Evolutionary conservation across 2,329 filamentous ascomycete species (phyloP).

Genomic region (Ciborinia camelliae): DNA sequence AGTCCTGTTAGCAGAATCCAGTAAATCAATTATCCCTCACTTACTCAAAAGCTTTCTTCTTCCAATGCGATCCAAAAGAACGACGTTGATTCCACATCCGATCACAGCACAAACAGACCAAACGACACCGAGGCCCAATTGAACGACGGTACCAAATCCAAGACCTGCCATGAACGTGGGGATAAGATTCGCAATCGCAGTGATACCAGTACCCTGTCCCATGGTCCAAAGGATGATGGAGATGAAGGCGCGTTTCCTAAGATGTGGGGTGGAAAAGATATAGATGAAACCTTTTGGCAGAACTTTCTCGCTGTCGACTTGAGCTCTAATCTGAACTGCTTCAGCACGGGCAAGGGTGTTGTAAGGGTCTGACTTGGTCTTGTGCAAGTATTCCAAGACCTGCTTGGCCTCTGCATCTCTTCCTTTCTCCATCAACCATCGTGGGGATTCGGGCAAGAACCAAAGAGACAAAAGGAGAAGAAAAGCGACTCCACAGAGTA

Average conservation of each 20-base stretch:
- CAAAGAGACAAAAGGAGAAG: conserved; percentile 43
- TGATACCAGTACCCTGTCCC: conserved; percentile 12
- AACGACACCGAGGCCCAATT: neutral
- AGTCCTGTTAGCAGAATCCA: conserved; percentile 15
- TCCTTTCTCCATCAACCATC: conserved; percentile 37
- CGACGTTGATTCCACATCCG: conserved; percentile 1
- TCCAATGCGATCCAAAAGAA: conserved; percentile 12
- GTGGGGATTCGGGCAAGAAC: conserved; percentile 67
- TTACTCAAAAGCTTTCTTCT: conserved; percentile 9
- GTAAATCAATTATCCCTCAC: neutral
- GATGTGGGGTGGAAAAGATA: conserved; percentile 11
- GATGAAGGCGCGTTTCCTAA: conserved; percentile 9
- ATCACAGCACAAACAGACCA: conserved; percentile 6
- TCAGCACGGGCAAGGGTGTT: conserved; percentile 9
- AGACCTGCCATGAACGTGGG: conserved; percentile 13
- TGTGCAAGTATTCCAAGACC: conserved; percentile 23
- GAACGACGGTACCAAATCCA: conserved; percentile 9
- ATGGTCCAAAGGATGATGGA: conserved; percentile 11
- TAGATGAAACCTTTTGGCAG: conserved; percentile 16
- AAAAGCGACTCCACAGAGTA: conserved; percentile 4
- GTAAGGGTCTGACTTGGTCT: conserved; percentile 1
- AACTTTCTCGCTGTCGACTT: conserved; percentile 1
- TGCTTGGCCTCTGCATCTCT: conserved; percentile 21
- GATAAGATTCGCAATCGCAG: conserved; percentile 12
- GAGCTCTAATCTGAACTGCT: conserved; percentile 7